phyloP scores from a whole-genome alignment of 2,329 filamentous ascomycete species.

The Fonsecaea erecta region DNA sequence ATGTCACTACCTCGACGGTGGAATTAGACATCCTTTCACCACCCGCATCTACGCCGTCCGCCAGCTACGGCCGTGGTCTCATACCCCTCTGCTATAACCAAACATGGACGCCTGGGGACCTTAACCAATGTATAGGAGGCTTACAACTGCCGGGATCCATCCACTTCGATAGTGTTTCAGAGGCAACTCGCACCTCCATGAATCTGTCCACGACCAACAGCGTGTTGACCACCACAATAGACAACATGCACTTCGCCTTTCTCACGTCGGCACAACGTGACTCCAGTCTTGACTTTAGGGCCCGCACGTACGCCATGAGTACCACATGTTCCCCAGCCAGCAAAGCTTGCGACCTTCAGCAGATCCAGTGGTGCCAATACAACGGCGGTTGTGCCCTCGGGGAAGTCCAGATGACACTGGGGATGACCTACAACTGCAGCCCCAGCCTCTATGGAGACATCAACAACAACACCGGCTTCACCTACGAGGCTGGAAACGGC shows the following conservation, averaged over 20 bases:
- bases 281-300: constrained; percentile 32
- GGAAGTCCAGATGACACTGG: background rate
- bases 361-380: background rate
- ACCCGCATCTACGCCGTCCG: background rate
- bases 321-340: constrained; percentile 34
- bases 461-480: constrained; percentile 3
- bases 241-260: constrained; percentile 20
- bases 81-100: constrained; percentile 3
- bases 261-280: constrained; percentile 18
- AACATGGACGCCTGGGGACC: background rate
- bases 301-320: constrained; percentile 31
- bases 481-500: background rate
- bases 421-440: constrained; percentile 6
- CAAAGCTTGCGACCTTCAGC: constrained; percentile 30
- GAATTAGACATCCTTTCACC: constrained; percentile 3
- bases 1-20: constrained; percentile 37
- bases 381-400: background rate
- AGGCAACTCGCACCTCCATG: constrained; percentile 8
- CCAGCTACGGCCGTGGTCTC: constrained; percentile 5
- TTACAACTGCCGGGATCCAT: constrained; percentile 2
- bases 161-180: constrained; percentile 6
- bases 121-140: constrained; percentile 12
- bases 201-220: constrained; percentile 9
- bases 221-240: constrained; percentile 3
- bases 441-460: constrained; percentile 2